Evolutionary conservation across 2,329 filamentous ascomycete genomes (phyloP), one percentile per base, ranked within the genome.

Genomic region (Cladosporium phlei): DNA sequence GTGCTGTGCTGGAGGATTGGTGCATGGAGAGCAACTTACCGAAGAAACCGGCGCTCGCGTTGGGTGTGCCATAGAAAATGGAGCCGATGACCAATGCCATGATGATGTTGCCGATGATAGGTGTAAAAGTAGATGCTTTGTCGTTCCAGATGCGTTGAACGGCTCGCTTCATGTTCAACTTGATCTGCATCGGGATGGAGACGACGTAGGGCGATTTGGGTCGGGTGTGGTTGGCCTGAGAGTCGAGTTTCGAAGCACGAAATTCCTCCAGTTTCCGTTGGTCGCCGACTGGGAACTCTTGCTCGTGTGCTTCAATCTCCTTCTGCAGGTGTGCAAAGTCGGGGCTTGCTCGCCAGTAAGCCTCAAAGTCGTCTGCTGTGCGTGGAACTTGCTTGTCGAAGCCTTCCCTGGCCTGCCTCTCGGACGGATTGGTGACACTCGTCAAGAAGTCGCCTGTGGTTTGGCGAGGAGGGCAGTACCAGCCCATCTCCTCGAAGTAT

Each of bases 391-490:
- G 70, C 47, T 71, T 65, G 55, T 86, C 80, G 65, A 77, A 82
- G 0, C 83, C 83, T 5, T 71, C 57, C 1, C 71, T 70, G 0
- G 76, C 64, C 35, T 68, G 66, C 22, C 83, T 74, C 63, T 86
- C 83, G 0, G 67, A 61, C 0, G 81, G 79, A 55, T 82, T 83
- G 0, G 83, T 86, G 20, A 87, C 69, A 0, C 79, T 80, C 0
- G 83, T 87, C 9, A 87, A 67, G 58, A 87, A 87, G 56, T 87
- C 84, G 2, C 76, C 80, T 0, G 78, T 83, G 0, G 82, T 86
- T 59, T 86, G 82, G 2, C 84, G 75, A 2, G 73, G 64, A 0
- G 82, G 82, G 55, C 83, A 87, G 25, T 75, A 62, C 74, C 79
- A 90, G 30, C 86, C 86, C 65, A 85, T 78, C 10, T 75, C 67